A percentile compares a stretch with the other conserved stretches of the same genome.
phyloP scores from a whole-genome alignment of 2,329 filamentous ascomycete genomes.

The Sarocladiaceae sp. region DNA sequence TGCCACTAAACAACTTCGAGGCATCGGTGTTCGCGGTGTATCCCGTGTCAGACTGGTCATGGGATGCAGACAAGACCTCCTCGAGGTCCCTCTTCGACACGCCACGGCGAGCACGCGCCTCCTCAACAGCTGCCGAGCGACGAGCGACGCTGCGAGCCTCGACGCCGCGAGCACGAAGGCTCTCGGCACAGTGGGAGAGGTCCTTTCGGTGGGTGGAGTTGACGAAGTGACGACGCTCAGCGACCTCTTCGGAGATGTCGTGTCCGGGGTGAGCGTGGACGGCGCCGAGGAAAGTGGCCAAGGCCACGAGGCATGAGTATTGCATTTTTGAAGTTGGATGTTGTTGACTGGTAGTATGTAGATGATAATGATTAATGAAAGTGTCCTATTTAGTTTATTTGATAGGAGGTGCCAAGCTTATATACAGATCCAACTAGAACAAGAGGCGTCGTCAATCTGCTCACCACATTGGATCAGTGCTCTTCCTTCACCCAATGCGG shows the following conservation, averaged over 20 bases:
- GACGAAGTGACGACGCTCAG: slow-evolving; percentile 42
- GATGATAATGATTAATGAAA: too few species aligned
- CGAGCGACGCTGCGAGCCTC: slow-evolving; percentile 39
- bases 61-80: slow-evolving; percentile 26
- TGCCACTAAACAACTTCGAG: slow-evolving; percentile 36
- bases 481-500: too few species aligned
- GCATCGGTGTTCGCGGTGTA: slow-evolving; percentile 27
- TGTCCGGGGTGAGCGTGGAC: slow-evolving; percentile 48
- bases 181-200: slow-evolving; percentile 40
- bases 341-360: too few species aligned
- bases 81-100: slow-evolving; percentile 25
- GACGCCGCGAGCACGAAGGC: slow-evolving; percentile 42
- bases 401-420: too few species aligned
- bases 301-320: not conserved
- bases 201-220: slow-evolving; percentile 33
- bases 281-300: not conserved
- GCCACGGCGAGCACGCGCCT: slow-evolving; percentile 27
- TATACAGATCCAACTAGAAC: too few species aligned
- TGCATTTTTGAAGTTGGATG: too few species aligned
- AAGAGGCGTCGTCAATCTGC: too few species aligned
- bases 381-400: too few species aligned
- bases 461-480: too few species aligned
- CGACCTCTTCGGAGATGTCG: slow-evolving; percentile 41
- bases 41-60: slow-evolving; percentile 31
- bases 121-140: slow-evolving; percentile 34